Conservation (phyloP, 805 yeast genomes). For the Teunomyces gatunensis region DNA sequence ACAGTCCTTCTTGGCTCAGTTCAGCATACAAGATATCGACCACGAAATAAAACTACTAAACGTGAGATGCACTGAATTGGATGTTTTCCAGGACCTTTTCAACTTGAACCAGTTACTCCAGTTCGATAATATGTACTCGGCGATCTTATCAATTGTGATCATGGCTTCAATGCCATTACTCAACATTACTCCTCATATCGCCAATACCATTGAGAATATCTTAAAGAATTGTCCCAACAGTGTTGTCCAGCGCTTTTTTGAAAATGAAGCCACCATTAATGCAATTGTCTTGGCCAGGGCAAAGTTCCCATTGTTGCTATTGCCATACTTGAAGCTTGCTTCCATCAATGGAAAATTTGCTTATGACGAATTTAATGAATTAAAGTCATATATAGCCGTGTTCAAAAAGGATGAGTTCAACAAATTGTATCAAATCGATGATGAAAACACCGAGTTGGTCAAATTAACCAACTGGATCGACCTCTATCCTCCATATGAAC, state of each 20-base stretch:
- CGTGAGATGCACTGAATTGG: constrained; percentile 33
- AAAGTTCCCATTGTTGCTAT: constrained; percentile 67
- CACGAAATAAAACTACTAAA: constrained; percentile 33
- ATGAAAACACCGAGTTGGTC: constrained; percentile 51
- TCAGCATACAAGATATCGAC: constrained; percentile 12
- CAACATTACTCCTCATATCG: constrained; percentile 43
- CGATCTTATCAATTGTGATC: constrained; percentile 46
- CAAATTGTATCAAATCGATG: constrained; percentile 45
- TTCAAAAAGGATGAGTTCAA: constrained; percentile 40
- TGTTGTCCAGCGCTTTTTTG: constrained; percentile 45
- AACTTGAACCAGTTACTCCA: constrained; percentile 41
- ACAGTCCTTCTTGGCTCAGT: constrained; percentile 1
- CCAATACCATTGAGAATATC: constrained; percentile 41
- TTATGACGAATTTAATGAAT: constrained; percentile 52
- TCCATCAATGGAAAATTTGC: constrained; percentile 69
- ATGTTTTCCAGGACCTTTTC: constrained; percentile 46
- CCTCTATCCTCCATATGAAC: constrained; percentile 57
- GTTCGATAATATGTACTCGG: constrained; percentile 51
- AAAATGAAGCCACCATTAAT: constrained; percentile 41
- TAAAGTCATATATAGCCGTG: constrained; percentile 61
- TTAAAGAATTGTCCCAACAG: constrained; percentile 45
- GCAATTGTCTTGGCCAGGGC: constrained; percentile 58
- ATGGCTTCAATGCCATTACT: constrained; percentile 49
- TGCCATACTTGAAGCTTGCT: constrained; percentile 59
- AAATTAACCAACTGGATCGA: constrained; percentile 47